Base-by-base conservation (phyloP, 345 rosid genomes). In the Populus davidiana region DNA sequence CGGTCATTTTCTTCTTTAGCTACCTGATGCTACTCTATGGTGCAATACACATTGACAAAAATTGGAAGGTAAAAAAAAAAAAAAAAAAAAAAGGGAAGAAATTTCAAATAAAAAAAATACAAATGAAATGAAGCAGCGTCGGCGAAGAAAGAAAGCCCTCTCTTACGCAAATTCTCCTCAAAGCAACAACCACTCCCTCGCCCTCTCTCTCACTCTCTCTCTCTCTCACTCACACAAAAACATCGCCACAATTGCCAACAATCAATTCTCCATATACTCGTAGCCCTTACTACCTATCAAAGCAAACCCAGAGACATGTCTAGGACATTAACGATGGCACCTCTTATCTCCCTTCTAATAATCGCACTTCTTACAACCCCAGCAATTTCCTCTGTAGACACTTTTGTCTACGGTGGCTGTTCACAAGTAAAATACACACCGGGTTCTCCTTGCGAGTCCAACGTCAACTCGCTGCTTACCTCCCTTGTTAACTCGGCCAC, bases 151-250 rank as follows among this genome's bases (percentile, higher is more conserved):
- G 85, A 71, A 80, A 69, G 73, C 44, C 77, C 86, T 81, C 72
- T 83, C 80, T 90, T 87, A 83, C 93, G 93, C 82, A 78, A 88
- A 87, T 91, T 89, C 81, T 78, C 77, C 69, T 81, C 79, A 73
- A 91, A 88, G 93, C 86, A 87, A 73, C 75, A 79, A 77, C 59
- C 77, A 38, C 67, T 25, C 73, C n/a, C 31, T 36, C 27, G 20
- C 61, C 41, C 65, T 69, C 76, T n/a, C 41, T 39, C 47, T 72
- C 72, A 5, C 62, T 4, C 76, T 44, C 56, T 7, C 38, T 74
- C 75, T 35, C 67, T 25, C 31, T 35, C 71, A 69, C 72, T 14
- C 43, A 8, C 27, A 29, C n/a, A 21, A 56, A 56, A 35, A 21
- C 63, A 9, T 59, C 11, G 5, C 62, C 21, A 21, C 54, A 61